phyloP scores from a whole-genome alignment of 176 grass and related monocot species.

The Carex myosuroides region DNA sequence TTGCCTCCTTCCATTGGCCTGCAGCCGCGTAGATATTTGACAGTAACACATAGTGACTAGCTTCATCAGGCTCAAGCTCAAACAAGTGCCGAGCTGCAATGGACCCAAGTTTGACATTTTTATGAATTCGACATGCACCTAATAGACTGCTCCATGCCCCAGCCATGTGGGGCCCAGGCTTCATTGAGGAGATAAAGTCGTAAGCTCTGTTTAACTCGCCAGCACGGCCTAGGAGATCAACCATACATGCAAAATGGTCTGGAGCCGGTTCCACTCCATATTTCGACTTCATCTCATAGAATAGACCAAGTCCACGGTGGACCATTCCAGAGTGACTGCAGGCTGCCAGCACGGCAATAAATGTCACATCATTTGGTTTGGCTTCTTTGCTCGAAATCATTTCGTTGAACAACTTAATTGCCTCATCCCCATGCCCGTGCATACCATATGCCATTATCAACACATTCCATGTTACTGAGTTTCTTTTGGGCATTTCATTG shows the following conservation, averaged over 20 bases:
- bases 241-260: conserved; percentile 66
- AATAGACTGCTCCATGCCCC: conserved; percentile 71
- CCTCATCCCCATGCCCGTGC: conserved; percentile 63
- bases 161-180: conserved; percentile 34
- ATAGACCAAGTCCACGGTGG: conserved; percentile 49
- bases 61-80: conserved; percentile 75
- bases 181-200: conserved; percentile 50
- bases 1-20: conserved; percentile 49
- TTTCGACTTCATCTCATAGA: conserved; percentile 46
- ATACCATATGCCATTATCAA: conserved; percentile 94
- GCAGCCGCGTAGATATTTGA: conserved; percentile 85
- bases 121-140: conserved; percentile 74
- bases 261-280: conserved; percentile 44
- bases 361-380: conserved; percentile 58
- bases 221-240: conserved; percentile 69
- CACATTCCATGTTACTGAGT: conserved; percentile 97
- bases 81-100: conserved; percentile 53
- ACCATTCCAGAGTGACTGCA: conserved; percentile 93
- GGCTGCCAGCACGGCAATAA: conserved; percentile 72
- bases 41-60: conserved; percentile 84
- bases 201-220: conserved; percentile 61
- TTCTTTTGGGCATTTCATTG: conserved; percentile 48
- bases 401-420: conserved; percentile 50
- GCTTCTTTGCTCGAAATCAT: conserved; percentile 62
- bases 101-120: conserved; percentile 49